Evolutionary conservation across 768 basidiomycete genomes (phyloP).

Genomic region (Mycena olivaceomarginata): DNA sequence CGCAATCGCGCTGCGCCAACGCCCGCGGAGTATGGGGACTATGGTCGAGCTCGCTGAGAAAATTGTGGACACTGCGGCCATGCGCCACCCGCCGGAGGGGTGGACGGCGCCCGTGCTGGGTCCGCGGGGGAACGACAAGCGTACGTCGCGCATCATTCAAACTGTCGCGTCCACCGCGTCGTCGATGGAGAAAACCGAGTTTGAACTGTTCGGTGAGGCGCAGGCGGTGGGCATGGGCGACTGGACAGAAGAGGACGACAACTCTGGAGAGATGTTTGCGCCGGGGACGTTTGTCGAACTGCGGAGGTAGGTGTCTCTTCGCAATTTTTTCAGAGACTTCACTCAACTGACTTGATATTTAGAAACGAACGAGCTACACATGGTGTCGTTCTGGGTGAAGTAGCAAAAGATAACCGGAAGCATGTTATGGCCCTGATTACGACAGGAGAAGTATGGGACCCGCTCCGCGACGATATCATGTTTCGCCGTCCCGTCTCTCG

Average conservation of each 20-base stretch:
- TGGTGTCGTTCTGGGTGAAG: conserved; percentile 61
- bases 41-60: conserved; percentile 50
- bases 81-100: conserved; percentile 48
- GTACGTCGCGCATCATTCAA: conserved; percentile 49
- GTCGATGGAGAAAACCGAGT: conserved; percentile 51
- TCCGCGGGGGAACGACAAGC: conserved; percentile 62
- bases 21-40: conserved; percentile 31
- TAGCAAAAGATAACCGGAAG: conserved; percentile 41
- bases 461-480: conserved; percentile 71
- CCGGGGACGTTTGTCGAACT: conserved; percentile 74
- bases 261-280: conserved; percentile 44
- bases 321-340: background rate
- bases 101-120: conserved; percentile 59
- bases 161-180: conserved; percentile 13
- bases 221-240: conserved; percentile 35
- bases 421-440: conserved; percentile 54
- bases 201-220: conserved; percentile 37
- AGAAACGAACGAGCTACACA: conserved; percentile 57
- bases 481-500: conserved; percentile 79
- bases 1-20: conserved; percentile 8
- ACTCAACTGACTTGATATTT: conserved; percentile 4
- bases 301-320: conserved; percentile 59
- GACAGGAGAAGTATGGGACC: conserved; percentile 73
- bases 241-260: conserved; percentile 40
- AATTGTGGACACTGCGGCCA: conserved; percentile 57